Conservation (phyloP, 176 grass and related monocot genomes). For the Alopecurus myosuroides region DNA sequence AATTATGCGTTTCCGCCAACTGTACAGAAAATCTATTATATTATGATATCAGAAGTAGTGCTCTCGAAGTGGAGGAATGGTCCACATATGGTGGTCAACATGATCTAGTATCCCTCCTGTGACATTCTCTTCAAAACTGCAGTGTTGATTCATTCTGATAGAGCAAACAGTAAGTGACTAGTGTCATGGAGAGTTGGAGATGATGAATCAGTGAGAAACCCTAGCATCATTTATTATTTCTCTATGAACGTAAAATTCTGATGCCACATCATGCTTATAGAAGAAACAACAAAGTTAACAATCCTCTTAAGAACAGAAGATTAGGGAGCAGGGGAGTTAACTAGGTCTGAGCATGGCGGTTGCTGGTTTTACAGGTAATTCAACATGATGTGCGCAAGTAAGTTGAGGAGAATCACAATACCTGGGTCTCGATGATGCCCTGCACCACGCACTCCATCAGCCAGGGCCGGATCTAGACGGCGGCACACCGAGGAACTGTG, state of each 20-base stretch:
- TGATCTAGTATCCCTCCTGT: background rate
- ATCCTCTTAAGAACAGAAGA: background rate
- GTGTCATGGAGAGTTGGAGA: background rate
- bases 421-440: slow-evolving; percentile 90
- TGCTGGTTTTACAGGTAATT: background rate
- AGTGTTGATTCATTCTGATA: background rate
- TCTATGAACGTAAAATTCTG: background rate
- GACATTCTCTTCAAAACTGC: background rate
- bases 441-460: slow-evolving; percentile 83
- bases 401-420: background rate
- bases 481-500: background rate
- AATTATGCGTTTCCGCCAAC: background rate
- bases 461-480: background rate
- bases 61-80: slow-evolving; percentile 10
- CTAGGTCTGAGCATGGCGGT: background rate
- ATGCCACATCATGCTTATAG: background rate
- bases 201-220: background rate
- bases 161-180: background rate
- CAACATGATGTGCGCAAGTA: background rate
- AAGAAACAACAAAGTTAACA: background rate
- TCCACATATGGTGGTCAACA: slow-evolving; percentile 20
- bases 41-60: slow-evolving; percentile 20
- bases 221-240: background rate
- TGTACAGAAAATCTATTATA: background rate
- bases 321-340: background rate